Evolutionary conservation across 2,329 filamentous ascomycete species (phyloP).

Genomic region (Huntiella savannae): DNA sequence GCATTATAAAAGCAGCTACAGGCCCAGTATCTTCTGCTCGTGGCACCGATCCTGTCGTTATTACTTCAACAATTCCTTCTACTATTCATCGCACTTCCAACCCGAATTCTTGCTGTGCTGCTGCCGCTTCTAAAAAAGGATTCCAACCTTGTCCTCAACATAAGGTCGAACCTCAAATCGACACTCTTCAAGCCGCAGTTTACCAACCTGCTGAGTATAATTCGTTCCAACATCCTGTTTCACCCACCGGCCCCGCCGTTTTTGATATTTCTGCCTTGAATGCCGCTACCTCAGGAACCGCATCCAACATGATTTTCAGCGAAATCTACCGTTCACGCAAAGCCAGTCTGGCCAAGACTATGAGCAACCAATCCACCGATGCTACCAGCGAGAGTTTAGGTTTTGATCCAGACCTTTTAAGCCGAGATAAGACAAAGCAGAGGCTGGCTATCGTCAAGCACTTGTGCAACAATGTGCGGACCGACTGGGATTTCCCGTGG

Average conservation of each 20-base stretch:
- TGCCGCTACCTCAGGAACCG: constrained; percentile 6
- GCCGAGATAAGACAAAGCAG: constrained; percentile 41
- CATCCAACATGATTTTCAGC: constrained; percentile 35
- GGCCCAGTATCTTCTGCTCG: too few relatives aligned
- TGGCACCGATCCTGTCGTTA: too few relatives aligned
- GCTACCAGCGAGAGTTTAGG: constrained; percentile 18
- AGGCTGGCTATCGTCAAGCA: constrained; percentile 42
- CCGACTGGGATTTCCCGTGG: constrained; percentile 44
- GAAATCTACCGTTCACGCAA: constrained; percentile 38
- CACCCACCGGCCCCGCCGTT: constrained; percentile 1
- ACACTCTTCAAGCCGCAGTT: constrained; percentile 6
- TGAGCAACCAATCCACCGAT: constrained; percentile 11
- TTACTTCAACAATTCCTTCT: too few relatives aligned
- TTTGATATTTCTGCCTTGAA: constrained; percentile 6
- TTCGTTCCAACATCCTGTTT: constrained; percentile 9
- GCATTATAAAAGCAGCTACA: too few relatives aligned
- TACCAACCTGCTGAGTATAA: constrained; percentile 11
- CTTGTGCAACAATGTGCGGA: constrained; percentile 32
- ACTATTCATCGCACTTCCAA: too few relatives aligned
- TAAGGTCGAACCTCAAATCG: constrained; percentile 6
- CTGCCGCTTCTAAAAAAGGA: constrained; percentile 4
- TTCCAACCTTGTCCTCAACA: constrained; percentile 7
- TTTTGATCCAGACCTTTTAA: constrained; percentile 41
- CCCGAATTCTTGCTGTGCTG: too few relatives aligned
- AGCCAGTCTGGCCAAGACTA: constrained; percentile 28